Evolutionary conservation across 2,329 filamentous ascomycete genomes (phyloP).

Genomic region (Cercospora sojina): DNA sequence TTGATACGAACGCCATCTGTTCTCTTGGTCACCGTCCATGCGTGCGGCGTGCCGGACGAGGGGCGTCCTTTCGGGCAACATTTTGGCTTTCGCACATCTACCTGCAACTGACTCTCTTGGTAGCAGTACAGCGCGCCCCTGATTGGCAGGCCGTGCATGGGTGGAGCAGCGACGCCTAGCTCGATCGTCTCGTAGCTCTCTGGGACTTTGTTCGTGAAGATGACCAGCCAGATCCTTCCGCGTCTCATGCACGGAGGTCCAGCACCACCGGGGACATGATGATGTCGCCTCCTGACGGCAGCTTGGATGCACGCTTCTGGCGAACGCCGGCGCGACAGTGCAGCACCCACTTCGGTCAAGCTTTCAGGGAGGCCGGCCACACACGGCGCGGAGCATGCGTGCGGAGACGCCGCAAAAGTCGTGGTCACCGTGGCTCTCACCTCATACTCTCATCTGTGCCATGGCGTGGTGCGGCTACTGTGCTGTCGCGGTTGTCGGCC

Average conservation of each 20-base stretch:
- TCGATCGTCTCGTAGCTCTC: constrained; percentile 11
- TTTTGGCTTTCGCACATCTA: constrained; percentile 20
- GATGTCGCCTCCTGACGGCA: constrained; percentile 21
- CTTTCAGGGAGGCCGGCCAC: constrained; percentile 12
- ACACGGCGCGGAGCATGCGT: background rate
- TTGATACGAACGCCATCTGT: constrained; percentile 14
- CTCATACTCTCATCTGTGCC: background rate
- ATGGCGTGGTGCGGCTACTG: background rate
- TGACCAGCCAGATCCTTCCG: constrained; percentile 18
- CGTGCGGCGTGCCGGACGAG: constrained; percentile 15
- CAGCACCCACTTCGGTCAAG: constrained; percentile 14
- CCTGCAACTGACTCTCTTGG: constrained; percentile 14
- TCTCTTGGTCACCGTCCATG: constrained; percentile 2
- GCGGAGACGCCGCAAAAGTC: constrained; percentile 1
- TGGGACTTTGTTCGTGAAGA: constrained; percentile 12
- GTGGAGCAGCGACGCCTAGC: background rate
- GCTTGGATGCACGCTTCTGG: constrained; percentile 11
- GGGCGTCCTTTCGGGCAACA: constrained; percentile 6
- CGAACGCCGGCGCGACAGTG: constrained; percentile 12
- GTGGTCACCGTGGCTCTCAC: background rate
- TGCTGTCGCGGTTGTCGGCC: background rate
- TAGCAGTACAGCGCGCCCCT: constrained; percentile 4
- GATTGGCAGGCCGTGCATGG: constrained; percentile 15
- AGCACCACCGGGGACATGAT: constrained; percentile 14
- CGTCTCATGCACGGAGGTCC: constrained; percentile 13